A percentile compares a stretch with the other conserved stretches of the same genome.
phyloP scores from a whole-genome alignment of 345 rosid genomes.

The Litchi chinensis region DNA sequence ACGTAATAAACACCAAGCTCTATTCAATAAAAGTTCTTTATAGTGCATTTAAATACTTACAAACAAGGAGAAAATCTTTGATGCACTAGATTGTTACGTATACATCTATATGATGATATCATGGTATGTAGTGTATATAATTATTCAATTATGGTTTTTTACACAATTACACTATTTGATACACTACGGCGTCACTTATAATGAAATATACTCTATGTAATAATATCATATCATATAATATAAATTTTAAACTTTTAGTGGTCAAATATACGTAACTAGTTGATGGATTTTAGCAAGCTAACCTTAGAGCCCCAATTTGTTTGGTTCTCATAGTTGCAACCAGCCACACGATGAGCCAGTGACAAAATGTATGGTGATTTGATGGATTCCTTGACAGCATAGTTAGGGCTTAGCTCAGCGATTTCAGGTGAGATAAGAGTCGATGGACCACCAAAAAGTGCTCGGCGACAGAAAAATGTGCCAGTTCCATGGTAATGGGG shows the following conservation, averaged over 20 bases:
- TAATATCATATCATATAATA: no score
- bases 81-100: no score
- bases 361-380: conserved; percentile 25
- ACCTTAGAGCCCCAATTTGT: conserved; percentile 73
- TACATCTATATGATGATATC: no score
- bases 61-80: no score
- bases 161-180: no score
- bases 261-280: no score
- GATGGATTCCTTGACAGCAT: conserved; percentile 33
- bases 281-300: neutral
- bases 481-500: conserved; percentile 59
- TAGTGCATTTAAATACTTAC: no score
- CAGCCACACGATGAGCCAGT: conserved; percentile 56
- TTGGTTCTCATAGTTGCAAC: conserved; percentile 52
- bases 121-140: no score
- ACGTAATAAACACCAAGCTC: neutral
- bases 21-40: no score
- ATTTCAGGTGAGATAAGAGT: conserved; percentile 30
- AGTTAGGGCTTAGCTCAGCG: conserved; percentile 34
- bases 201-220: no score
- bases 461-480: conserved; percentile 59
- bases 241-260: conserved; percentile 28
- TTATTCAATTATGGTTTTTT: no score
- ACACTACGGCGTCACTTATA: no score
- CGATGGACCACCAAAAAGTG: conserved; percentile 52